Evolutionary conservation across 352 stramenopile genomes (phyloP).

Genomic region (Aphanomyces invadans): DNA sequence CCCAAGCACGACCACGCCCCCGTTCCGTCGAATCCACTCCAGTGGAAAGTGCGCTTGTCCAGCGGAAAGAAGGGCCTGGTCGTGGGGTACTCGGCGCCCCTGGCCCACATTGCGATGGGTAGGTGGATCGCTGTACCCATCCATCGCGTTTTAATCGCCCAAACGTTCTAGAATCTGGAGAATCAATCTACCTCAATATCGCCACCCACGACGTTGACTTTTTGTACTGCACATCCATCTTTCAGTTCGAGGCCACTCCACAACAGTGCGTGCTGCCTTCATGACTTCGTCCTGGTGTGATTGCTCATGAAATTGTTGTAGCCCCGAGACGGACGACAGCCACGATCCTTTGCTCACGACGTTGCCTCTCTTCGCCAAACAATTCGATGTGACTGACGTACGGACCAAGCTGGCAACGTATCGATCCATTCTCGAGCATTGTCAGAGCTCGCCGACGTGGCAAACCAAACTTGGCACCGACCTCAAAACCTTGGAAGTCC

Average conservation of each 20-base stretch:
- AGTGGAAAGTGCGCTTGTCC: neutral
- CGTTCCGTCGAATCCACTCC: too few relatives aligned
- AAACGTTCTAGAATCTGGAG: neutral
- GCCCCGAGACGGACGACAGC: neutral
- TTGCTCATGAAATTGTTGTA: too few relatives aligned
- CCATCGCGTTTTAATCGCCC: neutral
- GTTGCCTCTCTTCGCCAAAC: neutral
- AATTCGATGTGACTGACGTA: conserved; percentile 20
- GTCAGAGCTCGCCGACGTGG: conserved; percentile 1
- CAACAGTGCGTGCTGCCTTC: neutral
- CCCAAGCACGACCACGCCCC: neutral
- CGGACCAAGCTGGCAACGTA: conserved; percentile 15
- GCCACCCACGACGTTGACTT: conserved; percentile 8
- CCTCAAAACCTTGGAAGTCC: conserved; percentile 2
- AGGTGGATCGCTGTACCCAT: too few relatives aligned
- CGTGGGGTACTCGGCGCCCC: neutral
- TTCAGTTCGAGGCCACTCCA: conserved; percentile 14
- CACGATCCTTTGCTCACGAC: neutral
- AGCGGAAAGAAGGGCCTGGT: conserved; percentile 4
- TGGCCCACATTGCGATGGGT: conserved; percentile 1
- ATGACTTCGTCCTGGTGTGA: neutral
- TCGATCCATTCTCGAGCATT: conserved; percentile 14
- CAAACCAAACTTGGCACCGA: conserved; percentile 11
- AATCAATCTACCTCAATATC: conserved; percentile 17
- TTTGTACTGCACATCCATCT: conserved; percentile 15